Evolutionary conservation across 768 basidiomycete species (phyloP), one percentile per base, ranked within the genome.

Genomic region (Pleurotus giganteus): DNA sequence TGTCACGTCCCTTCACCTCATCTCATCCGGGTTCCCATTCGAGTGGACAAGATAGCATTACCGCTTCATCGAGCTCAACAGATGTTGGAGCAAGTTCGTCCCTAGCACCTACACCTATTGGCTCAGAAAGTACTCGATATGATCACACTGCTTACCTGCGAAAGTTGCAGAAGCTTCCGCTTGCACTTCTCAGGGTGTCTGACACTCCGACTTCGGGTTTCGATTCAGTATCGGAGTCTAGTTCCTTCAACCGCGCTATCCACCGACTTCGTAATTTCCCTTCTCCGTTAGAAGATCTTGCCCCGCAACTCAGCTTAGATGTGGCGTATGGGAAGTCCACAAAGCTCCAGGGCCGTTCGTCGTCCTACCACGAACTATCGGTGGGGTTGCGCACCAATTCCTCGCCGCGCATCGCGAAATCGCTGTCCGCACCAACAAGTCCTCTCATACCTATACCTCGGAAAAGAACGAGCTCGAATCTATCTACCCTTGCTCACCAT

Each of bases 21-120:
- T 63, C 74, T 88, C 8, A 15, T 15, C 32, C 8, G 32, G 7
- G 32, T 34, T 34, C 15, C 32, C 8, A 15, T 8, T 8, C 32
- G 15, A 15, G 7, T 15, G 32, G 32, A 34, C 15, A 15, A 34
- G 8, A 34, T 34, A 34, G 32, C 32, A 34, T n/a, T n/a, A 34
- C 15, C 15, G 15, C 8, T 34, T 15, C 15, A 34, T 34, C 32
- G 32, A 7, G 8, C 32, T 7, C 7, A 15, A 34, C 7, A 15
- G 32, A 7, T 7, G 7, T 34, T 15, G 15, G 32, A 34, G 32
- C 32, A 34, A 34, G 32, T 15, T 34, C 32, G 15, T 8, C 32
- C 32, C 32, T 15, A n/a, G n/a, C n/a, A n/a, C n/a, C n/a, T n/a
- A n/a, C n/a, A n/a, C n/a, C n/a, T n/a, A n/a, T n/a, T n/a, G n/a